Evolutionary conservation across 2,329 filamentous ascomycete genomes (phyloP).

Genomic region (Myriosclerotinia curreyana): DNA sequence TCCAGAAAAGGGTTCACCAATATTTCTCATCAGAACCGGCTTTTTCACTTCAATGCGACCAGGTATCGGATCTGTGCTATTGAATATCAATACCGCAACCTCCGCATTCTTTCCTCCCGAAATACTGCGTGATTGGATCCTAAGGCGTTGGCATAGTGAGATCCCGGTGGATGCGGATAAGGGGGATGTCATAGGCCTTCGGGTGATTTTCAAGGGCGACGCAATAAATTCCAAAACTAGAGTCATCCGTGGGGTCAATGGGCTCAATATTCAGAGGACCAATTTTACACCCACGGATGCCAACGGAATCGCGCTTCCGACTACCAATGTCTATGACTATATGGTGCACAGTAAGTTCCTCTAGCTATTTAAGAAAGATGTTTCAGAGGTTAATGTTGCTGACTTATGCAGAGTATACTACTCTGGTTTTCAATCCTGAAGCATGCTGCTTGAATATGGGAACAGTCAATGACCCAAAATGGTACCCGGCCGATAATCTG

Average conservation of each 20-base stretch:
- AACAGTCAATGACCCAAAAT: not conserved
- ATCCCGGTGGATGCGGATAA: not conserved
- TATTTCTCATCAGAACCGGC: constrained; percentile 12
- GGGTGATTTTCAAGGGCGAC: not conserved
- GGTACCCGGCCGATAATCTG: not conserved
- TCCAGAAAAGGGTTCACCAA: rapidly evolving
- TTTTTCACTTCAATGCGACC: constrained; percentile 26
- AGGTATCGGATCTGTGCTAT: constrained; percentile 20
- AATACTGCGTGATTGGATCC: constrained; percentile 21
- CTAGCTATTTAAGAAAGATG: not conserved
- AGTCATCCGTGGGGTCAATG: not conserved
- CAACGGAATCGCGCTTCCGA: not conserved
- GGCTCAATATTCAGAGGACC: too few relatives aligned
- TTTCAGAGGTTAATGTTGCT: not conserved
- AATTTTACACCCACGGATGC: not conserved
- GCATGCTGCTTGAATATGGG: constrained; percentile 7
- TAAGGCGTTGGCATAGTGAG: not conserved
- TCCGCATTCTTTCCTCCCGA: constrained; percentile 23
- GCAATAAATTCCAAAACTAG: not conserved
- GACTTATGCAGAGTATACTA: not conserved
- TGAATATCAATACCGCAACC: constrained; percentile 26
- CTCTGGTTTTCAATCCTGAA: not conserved
- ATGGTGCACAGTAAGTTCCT: constrained; percentile 2
- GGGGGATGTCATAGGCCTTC: not conserved
- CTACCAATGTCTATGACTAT: not conserved